A percentile compares a stretch with the other conserved stretches of the same genome.
Evolutionary conservation across 169 alveolate species (phyloP).

Genomic region (Perkinsus olseni): DNA sequence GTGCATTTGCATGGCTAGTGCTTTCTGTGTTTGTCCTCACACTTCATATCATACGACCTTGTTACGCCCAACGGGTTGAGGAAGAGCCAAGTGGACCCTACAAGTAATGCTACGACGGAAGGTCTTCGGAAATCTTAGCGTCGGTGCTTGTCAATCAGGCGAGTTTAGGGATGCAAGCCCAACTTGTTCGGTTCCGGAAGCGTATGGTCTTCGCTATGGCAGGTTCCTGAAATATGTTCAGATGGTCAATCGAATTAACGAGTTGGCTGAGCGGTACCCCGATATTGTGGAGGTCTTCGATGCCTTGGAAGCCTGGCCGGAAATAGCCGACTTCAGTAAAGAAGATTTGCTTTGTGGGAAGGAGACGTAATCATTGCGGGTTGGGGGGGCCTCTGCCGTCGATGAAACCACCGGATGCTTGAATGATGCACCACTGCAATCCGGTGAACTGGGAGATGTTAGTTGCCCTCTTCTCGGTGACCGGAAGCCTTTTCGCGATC

Average conservation of each 20-base stretch:
- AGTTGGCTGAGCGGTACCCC: conserved; percentile 8
- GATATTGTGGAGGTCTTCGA: conserved; percentile 16
- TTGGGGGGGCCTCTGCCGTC: neutral
- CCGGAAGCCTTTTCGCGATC: neutral
- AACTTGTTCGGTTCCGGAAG: no score
- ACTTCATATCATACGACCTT: no score
- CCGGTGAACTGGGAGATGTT: no score
- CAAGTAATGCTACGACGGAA: no score
- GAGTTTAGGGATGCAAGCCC: no score
- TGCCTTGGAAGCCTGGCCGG: conserved; percentile 26
- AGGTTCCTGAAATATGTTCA: neutral
- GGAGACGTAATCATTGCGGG: conserved; percentile 7
- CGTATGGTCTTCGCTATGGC: neutral
- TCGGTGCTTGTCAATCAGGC: no score
- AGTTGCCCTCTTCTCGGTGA: neutral
- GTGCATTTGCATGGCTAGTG: no score
- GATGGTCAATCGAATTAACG: neutral
- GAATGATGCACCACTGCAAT: no score
- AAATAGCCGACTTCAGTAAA: neutral
- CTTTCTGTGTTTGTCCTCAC: no score
- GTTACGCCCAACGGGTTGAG: no score
- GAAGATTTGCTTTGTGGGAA: conserved; percentile 18
- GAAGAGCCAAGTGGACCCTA: no score
- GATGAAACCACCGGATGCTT: neutral
- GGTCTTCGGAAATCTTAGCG: no score